Evolutionary conservation across 2,329 filamentous ascomycete genomes (phyloP).

Genomic region (Ophiocordyceps unilateralis): DNA sequence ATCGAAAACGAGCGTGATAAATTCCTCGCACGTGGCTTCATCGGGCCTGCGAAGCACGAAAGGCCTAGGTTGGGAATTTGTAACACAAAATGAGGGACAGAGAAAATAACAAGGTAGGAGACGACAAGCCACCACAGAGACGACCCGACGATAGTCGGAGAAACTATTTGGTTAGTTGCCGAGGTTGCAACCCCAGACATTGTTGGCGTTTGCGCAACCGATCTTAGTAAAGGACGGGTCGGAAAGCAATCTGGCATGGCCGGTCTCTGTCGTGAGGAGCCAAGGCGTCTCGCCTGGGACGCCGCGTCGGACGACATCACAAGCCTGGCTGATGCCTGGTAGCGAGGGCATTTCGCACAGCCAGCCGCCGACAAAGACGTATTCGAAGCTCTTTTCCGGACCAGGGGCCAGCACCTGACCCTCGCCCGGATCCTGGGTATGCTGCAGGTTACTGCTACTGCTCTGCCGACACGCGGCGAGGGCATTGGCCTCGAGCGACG

Average conservation of each 20-base stretch:
- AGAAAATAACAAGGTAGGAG: too few species aligned
- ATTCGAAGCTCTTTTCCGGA: background rate
- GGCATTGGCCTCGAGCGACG: background rate
- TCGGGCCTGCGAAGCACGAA: too few species aligned
- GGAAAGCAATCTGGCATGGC: background rate
- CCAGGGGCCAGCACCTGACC: background rate
- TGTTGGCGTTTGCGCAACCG: background rate
- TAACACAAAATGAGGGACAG: too few species aligned
- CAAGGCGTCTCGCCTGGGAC: background rate
- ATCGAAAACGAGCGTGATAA: too few species aligned
- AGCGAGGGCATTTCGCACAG: background rate
- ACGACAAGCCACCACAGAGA: background rate
- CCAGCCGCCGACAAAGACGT: background rate
- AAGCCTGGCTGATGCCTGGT: background rate
- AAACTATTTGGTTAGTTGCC: background rate
- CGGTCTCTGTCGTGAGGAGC: background rate
- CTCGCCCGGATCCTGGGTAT: background rate
- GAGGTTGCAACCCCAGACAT: background rate
- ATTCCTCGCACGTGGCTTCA: too few species aligned
- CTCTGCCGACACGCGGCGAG: background rate
- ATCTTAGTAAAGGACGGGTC: background rate
- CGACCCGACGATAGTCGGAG: background rate
- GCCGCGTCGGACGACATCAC: background rate
- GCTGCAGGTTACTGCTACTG: background rate
- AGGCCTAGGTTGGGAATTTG: too few species aligned